Conservation (phyloP, 495 filamentous ascomycete species). For the Entonaema liquescens region DNA sequence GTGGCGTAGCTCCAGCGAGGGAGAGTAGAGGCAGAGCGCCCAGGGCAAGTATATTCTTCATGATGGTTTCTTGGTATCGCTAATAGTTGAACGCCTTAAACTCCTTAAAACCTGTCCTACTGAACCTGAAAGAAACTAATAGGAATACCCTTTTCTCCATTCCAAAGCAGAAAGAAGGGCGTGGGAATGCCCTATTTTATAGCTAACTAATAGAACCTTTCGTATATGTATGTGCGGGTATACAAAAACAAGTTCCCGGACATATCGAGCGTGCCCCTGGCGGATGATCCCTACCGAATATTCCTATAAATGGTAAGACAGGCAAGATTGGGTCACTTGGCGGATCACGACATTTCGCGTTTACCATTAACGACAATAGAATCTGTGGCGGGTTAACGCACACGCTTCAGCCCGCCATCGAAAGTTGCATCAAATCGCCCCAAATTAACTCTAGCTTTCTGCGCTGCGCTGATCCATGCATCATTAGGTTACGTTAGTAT, state of each 20-base stretch:
- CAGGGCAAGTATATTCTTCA: constrained; percentile 32
- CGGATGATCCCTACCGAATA: constrained; percentile 40
- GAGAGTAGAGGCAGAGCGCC: constrained; percentile 27
- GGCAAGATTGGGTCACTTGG: constrained; percentile 36
- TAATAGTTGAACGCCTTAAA: constrained; percentile 10
- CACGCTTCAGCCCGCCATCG: constrained; percentile 19
- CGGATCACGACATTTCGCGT: constrained; percentile 41
- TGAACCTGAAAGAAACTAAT: neutral
- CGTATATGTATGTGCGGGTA: neutral
- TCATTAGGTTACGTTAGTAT: constrained; percentile 20
- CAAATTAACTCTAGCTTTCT: constrained; percentile 8
- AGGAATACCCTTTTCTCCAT: constrained; percentile 2
- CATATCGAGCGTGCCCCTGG: constrained; percentile 23
- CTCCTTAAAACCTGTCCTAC: constrained; percentile 8
- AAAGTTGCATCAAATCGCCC: neutral
- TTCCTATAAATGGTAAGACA: constrained; percentile 33
- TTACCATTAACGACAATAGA: constrained; percentile 7
- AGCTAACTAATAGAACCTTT: constrained; percentile 10
- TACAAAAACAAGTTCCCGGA: constrained; percentile 24
- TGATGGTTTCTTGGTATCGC: constrained; percentile 11
- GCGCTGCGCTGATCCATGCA: constrained; percentile 28
- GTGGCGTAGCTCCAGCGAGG: constrained; percentile 23
- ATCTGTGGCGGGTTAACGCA: constrained; percentile 17
- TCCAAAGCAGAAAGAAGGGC: neutral
- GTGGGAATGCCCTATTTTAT: constrained; percentile 20